phyloP scores from a whole-genome alignment of 805 yeast genomes.

The Candida krabiensis region DNA sequence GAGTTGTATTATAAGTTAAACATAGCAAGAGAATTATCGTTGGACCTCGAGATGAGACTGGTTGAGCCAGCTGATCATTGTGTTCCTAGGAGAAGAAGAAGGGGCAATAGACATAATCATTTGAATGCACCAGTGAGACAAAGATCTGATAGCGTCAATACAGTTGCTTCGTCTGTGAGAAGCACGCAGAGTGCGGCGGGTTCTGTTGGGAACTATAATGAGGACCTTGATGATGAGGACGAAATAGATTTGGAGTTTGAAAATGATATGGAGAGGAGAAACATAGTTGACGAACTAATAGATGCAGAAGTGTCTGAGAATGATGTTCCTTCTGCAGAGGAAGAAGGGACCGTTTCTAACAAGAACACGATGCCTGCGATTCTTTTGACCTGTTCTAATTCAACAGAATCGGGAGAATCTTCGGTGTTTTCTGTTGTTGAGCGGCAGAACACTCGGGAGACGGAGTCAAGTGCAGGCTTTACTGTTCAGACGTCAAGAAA shows the following conservation, averaged over 20 bases:
- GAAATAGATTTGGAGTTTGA: constrained; percentile 2
- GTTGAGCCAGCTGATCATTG: constrained; percentile 29
- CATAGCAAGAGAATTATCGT: constrained; percentile 32
- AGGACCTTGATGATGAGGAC: constrained; percentile 5
- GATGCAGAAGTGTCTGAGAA: background rate
- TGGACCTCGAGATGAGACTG: constrained; percentile 30
- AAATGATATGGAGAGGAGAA: constrained; percentile 1
- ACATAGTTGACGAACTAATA: background rate
- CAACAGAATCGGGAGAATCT: constrained; percentile 2
- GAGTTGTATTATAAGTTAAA: constrained; percentile 32
- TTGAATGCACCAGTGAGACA: background rate
- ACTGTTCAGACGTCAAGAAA: background rate
- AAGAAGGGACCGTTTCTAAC: background rate
- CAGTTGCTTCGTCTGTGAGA: constrained; percentile 3
- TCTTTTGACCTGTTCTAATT: background rate
- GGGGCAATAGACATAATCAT: constrained; percentile 1
- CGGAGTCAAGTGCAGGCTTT: constrained; percentile 1
- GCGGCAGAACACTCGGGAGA: constrained; percentile 1
- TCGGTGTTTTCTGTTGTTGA: constrained; percentile 8
- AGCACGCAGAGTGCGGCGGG: constrained; percentile 5
- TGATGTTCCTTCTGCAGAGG: background rate
- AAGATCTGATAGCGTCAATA: constrained; percentile 9
- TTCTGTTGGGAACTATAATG: background rate
- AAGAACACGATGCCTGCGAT: background rate
- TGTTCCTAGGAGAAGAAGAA: constrained; percentile 28